These are phyloP conservation scores for Hortaea sp. DNA, from an alignment of 2,329 filamentous ascomycete genomes.

Conservation along the genomic window DNA sequence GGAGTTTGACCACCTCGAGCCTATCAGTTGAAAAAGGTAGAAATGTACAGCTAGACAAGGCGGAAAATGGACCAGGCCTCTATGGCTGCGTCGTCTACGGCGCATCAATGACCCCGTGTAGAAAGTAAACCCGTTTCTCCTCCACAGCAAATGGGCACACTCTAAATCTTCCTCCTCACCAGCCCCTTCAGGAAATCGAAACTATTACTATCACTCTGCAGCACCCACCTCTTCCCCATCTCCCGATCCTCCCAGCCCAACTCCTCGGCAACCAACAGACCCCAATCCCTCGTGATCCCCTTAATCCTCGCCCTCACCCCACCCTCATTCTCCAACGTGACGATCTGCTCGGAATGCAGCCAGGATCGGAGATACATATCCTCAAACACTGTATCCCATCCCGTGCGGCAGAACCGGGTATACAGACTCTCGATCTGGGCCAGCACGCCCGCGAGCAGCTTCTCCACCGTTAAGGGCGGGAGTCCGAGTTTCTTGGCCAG, in stretches of 20 bases:
- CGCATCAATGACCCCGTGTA: too few species aligned
- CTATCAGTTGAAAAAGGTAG: too few species aligned
- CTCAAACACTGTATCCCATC: constrained; percentile 67
- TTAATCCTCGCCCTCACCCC: constrained; percentile 65
- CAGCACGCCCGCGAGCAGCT: constrained; percentile 70
- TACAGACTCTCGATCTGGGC: constrained; percentile 72
- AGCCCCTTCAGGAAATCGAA: constrained; percentile 95
- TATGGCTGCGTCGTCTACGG: too few species aligned
- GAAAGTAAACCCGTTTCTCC: not conserved
- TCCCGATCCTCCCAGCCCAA: constrained; percentile 59
- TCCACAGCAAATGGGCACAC: not conserved
- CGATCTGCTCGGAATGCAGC: constrained; percentile 63
- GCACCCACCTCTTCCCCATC: constrained; percentile 67
- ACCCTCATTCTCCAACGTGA: constrained; percentile 70
- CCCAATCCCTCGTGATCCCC: constrained; percentile 88
- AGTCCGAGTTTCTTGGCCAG: constrained; percentile 42
- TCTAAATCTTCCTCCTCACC: constrained; percentile 59
- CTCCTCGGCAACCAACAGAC: constrained; percentile 76
- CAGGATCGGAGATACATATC: constrained; percentile 69
- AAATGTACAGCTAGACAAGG: too few species aligned
- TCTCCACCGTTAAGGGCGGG: constrained; percentile 60
- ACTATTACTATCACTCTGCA: constrained; percentile 96
- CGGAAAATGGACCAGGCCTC: too few species aligned
- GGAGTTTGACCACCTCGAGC: too few species aligned
- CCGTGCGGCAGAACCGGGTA: constrained; percentile 58